Evolutionary conservation across 2,329 filamentous ascomycete genomes (phyloP), one percentile per base, ranked within the genome.

Genomic region (Cladophialophora chaetospira): DNA sequence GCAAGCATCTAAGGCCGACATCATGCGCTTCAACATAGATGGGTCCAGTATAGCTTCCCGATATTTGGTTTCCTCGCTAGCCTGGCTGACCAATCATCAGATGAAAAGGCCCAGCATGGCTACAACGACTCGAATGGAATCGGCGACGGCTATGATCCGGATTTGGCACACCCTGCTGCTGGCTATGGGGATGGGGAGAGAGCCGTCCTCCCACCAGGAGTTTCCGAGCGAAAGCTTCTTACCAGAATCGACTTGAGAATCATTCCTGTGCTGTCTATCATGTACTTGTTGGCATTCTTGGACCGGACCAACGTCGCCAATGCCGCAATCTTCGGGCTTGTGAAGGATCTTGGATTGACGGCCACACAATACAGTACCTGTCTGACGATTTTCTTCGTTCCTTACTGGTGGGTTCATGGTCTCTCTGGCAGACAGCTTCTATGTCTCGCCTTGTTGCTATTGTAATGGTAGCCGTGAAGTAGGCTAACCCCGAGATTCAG

Each of bases 341-440:
- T 77, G 23, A 67, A 78, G 9, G 88, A 92, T 62, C 77, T 93
- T 4, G 60, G 76, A 3, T 80, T 92, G 25, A 62, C 64, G 0
- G 74, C 79, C 21, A 77, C 69, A 4, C 75, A 88, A 67, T 92
- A 88, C 73, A 92, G 91, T 71, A 88, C 85, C 11, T 86, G 86
- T 1, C 77, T 92, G 59, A 88, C 87, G 55, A 89, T 92, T 67
- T 92, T 93, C 76, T 93, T 92, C 72, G 82, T 92, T 1, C 88
- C 89, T 1, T 93, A 92, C 69, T 78, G 89, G 62, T n/a, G n/a
- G n/a, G n/a, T n/a, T n/a, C n/a, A n/a, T n/a, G n/a, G n/a, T n/a
- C n/a, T n/a, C n/a, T n/a, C n/a, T n/a, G n/a, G n/a, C n/a, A n/a
- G n/a, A n/a, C n/a, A n/a, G n/a, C n/a, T n/a, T n/a, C n/a, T n/a